phyloP scores from a whole-genome alignment of 164 flowering plant genomes.

The Protea cynaroides region DNA sequence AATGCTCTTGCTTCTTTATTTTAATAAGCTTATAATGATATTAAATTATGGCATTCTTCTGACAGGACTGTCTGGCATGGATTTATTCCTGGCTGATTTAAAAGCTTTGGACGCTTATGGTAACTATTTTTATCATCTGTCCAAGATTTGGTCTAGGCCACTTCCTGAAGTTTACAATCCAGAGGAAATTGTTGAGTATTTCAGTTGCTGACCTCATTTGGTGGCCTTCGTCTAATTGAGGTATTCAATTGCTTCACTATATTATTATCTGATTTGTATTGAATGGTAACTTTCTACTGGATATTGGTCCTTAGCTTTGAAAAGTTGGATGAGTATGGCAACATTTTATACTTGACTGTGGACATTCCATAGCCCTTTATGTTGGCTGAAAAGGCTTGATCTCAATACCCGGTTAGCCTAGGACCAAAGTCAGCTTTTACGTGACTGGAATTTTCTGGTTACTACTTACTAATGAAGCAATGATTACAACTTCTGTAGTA shows the following conservation, averaged over 20 bases:
- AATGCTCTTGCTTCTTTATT: background rate
- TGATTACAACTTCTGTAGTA: too few species aligned
- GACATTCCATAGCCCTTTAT: background rate
- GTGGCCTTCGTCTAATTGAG: conserved; percentile 85
- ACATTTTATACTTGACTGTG: background rate
- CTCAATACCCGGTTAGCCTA: too few species aligned
- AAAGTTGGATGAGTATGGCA: background rate
- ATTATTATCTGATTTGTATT: background rate
- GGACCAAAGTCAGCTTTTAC: too few species aligned
- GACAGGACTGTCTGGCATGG: conserved; percentile 74
- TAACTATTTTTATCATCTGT: conserved; percentile 39
- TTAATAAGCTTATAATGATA: conserved; percentile 3
- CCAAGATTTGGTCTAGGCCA: conserved; percentile 78
- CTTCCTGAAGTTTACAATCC: conserved; percentile 91
- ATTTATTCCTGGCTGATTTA: conserved; percentile 81
- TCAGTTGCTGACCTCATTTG: conserved; percentile 81
- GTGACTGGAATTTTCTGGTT: too few species aligned
- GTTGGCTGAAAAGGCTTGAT: too few species aligned
- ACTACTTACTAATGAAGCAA: too few species aligned
- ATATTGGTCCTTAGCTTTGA: background rate
- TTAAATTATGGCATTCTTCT: conserved; percentile 8
- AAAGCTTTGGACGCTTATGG: conserved; percentile 77
- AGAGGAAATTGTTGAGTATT: conserved; percentile 58
- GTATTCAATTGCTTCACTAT: conserved; percentile 28
- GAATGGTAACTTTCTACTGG: background rate